Conservation (phyloP, 2,329 filamentous ascomycete genomes). For the Phoma herbarum region DNA sequence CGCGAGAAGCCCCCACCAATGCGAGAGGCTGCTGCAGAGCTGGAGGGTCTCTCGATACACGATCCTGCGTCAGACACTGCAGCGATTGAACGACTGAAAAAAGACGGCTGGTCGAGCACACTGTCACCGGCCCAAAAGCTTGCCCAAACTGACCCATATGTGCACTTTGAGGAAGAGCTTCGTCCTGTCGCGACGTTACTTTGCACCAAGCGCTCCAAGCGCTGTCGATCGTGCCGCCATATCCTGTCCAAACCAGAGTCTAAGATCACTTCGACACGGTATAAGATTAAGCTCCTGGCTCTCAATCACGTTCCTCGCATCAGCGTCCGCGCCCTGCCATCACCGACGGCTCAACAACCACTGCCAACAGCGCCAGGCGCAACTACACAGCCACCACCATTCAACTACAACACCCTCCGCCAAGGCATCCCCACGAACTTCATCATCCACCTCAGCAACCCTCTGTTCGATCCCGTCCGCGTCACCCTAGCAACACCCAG, state of each 20-base stretch:
- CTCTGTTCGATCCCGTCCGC: conserved; percentile 88
- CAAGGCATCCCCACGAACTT: conserved; percentile 72
- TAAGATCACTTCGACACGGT: conserved; percentile 87
- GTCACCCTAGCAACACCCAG: conserved; percentile 85
- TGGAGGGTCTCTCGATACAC: conserved; percentile 75
- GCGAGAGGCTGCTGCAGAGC: conserved; percentile 76
- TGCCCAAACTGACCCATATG: conserved; percentile 59
- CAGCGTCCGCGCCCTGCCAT: conserved; percentile 70
- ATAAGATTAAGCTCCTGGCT: conserved; percentile 91
- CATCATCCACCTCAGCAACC: conserved; percentile 89
- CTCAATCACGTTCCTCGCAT: conserved; percentile 85
- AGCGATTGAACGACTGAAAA: conserved; percentile 63
- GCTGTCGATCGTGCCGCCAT: conserved; percentile 90
- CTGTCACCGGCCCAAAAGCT: conserved; percentile 62
- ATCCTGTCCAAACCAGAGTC: conserved; percentile 94
- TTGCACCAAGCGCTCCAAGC: conserved; percentile 91
- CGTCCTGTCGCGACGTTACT: conserved; percentile 84
- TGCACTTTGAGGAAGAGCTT: conserved; percentile 75
- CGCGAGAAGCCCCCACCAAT: conserved; percentile 74
- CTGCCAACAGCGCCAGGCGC: conserved; percentile 35
- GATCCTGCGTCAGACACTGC: conserved; percentile 67
- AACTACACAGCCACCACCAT: conserved; percentile 33
- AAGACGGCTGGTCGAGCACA: conserved; percentile 73
- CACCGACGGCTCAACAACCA: conserved; percentile 60
- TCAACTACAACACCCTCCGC: conserved; percentile 59